phyloP scores from a whole-genome alignment of 2,329 filamentous ascomycete species.

The Metarhizium brunneum region DNA sequence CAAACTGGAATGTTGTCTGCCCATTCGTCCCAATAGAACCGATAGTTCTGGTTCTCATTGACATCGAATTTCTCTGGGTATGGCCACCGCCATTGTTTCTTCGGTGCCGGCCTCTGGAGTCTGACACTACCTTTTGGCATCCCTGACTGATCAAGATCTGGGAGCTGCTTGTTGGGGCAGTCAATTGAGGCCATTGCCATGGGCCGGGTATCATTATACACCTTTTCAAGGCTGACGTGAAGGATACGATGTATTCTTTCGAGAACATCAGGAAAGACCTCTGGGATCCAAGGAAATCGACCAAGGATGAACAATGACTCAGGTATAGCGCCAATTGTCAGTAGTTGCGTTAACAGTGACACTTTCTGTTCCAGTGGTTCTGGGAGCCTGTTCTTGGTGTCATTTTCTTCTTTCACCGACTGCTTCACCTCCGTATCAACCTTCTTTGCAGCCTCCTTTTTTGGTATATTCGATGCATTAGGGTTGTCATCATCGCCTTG shows the following conservation, averaged over 20 bases:
- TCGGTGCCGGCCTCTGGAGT: slow-evolving; percentile 47
- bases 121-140: slow-evolving; percentile 61
- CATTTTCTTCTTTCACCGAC: slow-evolving; percentile 28
- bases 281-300: slow-evolving; percentile 84
- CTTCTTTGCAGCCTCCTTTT: slow-evolving; percentile 44
- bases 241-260: slow-evolving; percentile 77
- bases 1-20: slow-evolving; percentile 86
- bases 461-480: slow-evolving; percentile 26
- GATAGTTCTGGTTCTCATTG: slow-evolving; percentile 69
- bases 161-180: slow-evolving; percentile 34
- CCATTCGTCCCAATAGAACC: slow-evolving; percentile 98
- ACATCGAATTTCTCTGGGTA: slow-evolving; percentile 69
- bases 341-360: slow-evolving; percentile 69
- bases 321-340: slow-evolving; percentile 85
- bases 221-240: slow-evolving; percentile 69
- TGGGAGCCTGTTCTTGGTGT: slow-evolving; percentile 45
- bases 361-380: slow-evolving; percentile 86
- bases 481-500: slow-evolving; percentile 60
- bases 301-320: slow-evolving; percentile 90
- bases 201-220: slow-evolving; percentile 44
- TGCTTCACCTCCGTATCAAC: slow-evolving; percentile 43
- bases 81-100: slow-evolving; percentile 71
- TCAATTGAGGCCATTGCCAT: slow-evolving; percentile 18
- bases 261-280: slow-evolving; percentile 73
- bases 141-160: slow-evolving; percentile 53